Evolutionary conservation across 441 rosid species (phyloP), one percentile per base, ranked within the genome.

Genomic region (Flueggea neowawraea): DNA sequence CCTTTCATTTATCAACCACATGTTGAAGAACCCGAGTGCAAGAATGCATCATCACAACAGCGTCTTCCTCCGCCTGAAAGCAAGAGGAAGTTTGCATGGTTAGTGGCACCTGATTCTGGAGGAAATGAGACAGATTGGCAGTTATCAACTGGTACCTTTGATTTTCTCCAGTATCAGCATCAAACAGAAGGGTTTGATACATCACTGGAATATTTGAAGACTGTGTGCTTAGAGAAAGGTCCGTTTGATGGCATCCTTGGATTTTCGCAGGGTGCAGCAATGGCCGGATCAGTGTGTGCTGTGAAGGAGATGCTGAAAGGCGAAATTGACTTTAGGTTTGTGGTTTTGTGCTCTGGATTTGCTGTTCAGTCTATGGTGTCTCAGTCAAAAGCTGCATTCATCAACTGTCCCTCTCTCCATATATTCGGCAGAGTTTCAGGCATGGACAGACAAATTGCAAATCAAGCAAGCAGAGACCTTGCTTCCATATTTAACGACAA

Each of bases 221-320:
- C 17, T 0, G 56, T 69, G 9, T 82, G 76, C 77, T 72, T 76
- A 12, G 68, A 57, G 69, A 72, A 78, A 68, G 99, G 99, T 31
- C 97, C 96, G 49, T 91, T 91, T 68, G 99, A 95, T 63, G 98
- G 98, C 62, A 77, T 89, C 55, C 75, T 95, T 16, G 97, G 99
- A 60, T 91, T 95, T 68, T 91, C 96, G 44, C 97, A 86, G 63
- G 98, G 99, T 65, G 99, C 98, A 2, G 98, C 96, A 16, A 86
- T 88, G 94, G 84, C 95, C 61, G 92, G 94, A 67, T 73, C 80
- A 31, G 67, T 84, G n/a, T 78, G 95, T 62, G 81, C 79, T 2
- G 75, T 47, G 63, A 64, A 65, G 17, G 73, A 67, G 52, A 73
- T 55, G 64, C 71, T 79, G 16, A 69, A 68, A 62, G 82, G 73